Evolutionary conservation across 2,329 filamentous ascomycete genomes (phyloP), one percentile per base, ranked within the genome.

Genomic region (Colletotrichum somersetense): DNA sequence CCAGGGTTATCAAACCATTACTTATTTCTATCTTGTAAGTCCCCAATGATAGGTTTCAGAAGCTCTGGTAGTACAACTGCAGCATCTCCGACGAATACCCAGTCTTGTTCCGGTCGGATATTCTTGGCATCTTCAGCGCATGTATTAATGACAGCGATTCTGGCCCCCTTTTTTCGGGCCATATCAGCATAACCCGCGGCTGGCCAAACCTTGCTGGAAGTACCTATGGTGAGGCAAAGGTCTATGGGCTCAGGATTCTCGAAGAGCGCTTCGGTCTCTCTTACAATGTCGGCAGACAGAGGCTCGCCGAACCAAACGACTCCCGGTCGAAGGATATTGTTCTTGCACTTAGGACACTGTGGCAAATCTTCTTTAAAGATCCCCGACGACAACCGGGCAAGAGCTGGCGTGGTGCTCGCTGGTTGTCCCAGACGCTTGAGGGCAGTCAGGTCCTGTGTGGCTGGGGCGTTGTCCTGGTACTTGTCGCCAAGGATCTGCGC

Each of bases 221-320:
- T 93, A 0, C 91, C 91, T 75, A 92, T 89, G 2, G 92, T 91
- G 75, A 93, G 81, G 62, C 91, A 91, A 55, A 93, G 80, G 75
- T 92, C 91, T 50, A 92, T 85, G 14, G 78, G 78, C 1, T 81
- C 77, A 0, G 80, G 79, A 0, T 80, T 74, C 0, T 79, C 73
- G 53, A 92, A 83, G 80, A 87, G 91, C 0, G 82, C 76, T 46
- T 91, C 85, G 5, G 91, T 85, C 14, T 82, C 80, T 0, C 81
- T 67, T 1, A 92, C 75, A 2, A 88, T 86, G 16, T 86, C 78
- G 5, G 75, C 72, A 0, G 90, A 89, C 3, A 93, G 81, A 14
- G 78, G 66, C 78, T 93, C 91, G 42, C 88, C 88, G 75, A 92
- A 93, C 91, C 91, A 93, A 5, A 93, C 90, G 0, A 93, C 90